phyloP scores from a whole-genome alignment of 139 green algal genomes.

The Auxenochlorella protothecoides region DNA sequence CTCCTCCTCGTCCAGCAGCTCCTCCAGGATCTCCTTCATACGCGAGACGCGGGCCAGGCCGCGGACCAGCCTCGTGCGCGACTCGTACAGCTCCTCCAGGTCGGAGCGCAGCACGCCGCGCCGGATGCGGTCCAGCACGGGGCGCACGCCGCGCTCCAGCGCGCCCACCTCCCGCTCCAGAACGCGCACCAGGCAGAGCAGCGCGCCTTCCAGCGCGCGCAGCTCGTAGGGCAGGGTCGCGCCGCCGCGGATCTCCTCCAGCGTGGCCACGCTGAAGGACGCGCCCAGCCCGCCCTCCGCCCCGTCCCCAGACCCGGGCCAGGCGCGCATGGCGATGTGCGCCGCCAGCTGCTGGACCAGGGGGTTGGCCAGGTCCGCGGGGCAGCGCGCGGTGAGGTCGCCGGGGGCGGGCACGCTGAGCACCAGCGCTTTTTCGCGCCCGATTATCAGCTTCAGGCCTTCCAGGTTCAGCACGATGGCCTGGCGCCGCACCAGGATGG shows the following conservation, averaged over 20 bases:
- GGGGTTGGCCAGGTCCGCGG: conserved; percentile 8
- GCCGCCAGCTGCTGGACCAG: conserved; percentile 9
- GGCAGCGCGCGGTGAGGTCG: conserved; percentile 3
- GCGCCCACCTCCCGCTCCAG: conserved; percentile 5
- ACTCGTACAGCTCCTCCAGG: conserved; percentile 16
- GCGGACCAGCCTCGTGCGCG: conserved; percentile 13
- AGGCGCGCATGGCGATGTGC: conserved; percentile 1
- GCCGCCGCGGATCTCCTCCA: neutral
- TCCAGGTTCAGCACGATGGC: conserved; percentile 18
- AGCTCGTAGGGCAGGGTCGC: conserved; percentile 19
- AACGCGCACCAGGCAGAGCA: conserved; percentile 9
- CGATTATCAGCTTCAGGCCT: conserved; percentile 17
- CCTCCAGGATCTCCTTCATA: conserved; percentile 18
- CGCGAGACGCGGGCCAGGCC: neutral
- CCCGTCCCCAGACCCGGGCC: neutral
- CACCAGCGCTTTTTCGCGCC: conserved; percentile 8
- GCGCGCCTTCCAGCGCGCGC: conserved; percentile 15
- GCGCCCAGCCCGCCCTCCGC: no score
- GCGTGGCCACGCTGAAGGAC: neutral
- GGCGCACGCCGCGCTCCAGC: conserved; percentile 1
- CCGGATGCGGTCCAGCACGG: conserved; percentile 13
- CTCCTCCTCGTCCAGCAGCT: conserved; percentile 16
- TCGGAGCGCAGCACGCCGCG: conserved; percentile 6
- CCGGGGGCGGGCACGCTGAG: conserved; percentile 7
- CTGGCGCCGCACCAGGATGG: conserved; percentile 14